These are phyloP conservation scores for Penicillium carneum DNA, from an alignment of 2,329 filamentous ascomycete species.

Conservation along the genomic window DNA sequence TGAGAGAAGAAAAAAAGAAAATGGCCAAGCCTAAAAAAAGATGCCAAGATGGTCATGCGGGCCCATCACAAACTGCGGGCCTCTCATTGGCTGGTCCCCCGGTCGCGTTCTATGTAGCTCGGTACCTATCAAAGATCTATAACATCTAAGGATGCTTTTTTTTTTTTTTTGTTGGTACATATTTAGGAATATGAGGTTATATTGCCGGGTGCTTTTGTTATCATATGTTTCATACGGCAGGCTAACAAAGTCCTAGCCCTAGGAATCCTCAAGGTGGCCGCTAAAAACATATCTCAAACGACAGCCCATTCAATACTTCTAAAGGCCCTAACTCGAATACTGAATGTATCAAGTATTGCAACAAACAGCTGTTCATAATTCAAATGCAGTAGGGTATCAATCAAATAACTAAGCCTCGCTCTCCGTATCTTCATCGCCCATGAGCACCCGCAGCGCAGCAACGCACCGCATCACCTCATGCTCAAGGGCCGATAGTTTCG, in stretches of 20 bases:
- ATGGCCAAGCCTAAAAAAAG: conserved; percentile 37
- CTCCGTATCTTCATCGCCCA: conserved; percentile 67
- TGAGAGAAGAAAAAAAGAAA: conserved; percentile 30
- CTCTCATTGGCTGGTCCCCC: conserved; percentile 38
- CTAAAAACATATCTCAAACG: neutral
- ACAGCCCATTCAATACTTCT: neutral
- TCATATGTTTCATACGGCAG: too few species aligned
- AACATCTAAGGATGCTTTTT: neutral
- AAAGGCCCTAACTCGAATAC: neutral
- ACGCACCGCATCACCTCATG: conserved; percentile 74
- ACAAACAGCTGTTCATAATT: neutral
- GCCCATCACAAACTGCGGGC: conserved; percentile 36
- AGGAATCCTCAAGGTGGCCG: neutral
- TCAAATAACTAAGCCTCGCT: conserved; percentile 38
- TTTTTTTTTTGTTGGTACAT: neutral
- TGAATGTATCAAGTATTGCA: neutral
- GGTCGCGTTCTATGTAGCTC: conserved; percentile 4
- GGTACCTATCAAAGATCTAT: neutral
- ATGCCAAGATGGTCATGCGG: conserved; percentile 36
- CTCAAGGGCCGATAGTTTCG: conserved; percentile 80
- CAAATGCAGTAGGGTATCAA: conserved; percentile 12
- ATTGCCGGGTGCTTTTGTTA: too few species aligned
- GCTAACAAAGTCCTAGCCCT: neutral
- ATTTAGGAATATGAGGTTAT: neutral
- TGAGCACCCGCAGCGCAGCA: conserved; percentile 76